These are phyloP conservation scores for Aspergillus melleus DNA, from an alignment of 2,329 filamentous ascomycete species.

Conservation along the genomic window DNA sequence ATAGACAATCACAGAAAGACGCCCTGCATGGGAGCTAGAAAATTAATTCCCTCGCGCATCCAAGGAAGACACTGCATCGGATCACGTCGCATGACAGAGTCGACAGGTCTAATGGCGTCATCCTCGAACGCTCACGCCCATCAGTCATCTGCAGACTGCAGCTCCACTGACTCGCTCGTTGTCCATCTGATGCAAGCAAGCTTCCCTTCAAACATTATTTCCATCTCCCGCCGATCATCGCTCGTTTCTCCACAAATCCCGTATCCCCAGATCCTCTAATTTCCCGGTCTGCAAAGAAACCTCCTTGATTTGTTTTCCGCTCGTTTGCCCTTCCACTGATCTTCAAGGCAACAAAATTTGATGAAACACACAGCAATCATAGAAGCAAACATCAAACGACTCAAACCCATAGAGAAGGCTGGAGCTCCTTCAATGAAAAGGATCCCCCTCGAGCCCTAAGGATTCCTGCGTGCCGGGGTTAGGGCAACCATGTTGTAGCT, in stretches of 20 bases:
- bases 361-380: background rate
- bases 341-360: too few species aligned
- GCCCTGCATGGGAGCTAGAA: too few species aligned
- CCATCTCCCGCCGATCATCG: background rate
- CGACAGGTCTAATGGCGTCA: background rate
- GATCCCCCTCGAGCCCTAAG: slow-evolving; percentile 38
- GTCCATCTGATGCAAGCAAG: slow-evolving; percentile 11
- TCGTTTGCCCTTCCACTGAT: too few species aligned
- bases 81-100: background rate
- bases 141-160: background rate
- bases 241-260: background rate
- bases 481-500: background rate
- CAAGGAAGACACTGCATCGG: too few species aligned
- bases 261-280: too few species aligned
- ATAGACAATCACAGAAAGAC: too few species aligned
- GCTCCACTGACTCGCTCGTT: background rate
- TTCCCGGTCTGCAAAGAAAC: too few species aligned
- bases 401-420: background rate
- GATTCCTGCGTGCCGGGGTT: slow-evolving; percentile 29
- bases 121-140: background rate
- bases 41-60: too few species aligned
- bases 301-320: too few species aligned
- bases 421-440: slow-evolving; percentile 15
- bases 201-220: background rate
- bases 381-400: background rate